A percentile compares a stretch with the other conserved stretches of the same genome.
Conservation (phyloP, 2,329 filamentous ascomycete genomes). For the Parastagonospora nodorum region DNA sequence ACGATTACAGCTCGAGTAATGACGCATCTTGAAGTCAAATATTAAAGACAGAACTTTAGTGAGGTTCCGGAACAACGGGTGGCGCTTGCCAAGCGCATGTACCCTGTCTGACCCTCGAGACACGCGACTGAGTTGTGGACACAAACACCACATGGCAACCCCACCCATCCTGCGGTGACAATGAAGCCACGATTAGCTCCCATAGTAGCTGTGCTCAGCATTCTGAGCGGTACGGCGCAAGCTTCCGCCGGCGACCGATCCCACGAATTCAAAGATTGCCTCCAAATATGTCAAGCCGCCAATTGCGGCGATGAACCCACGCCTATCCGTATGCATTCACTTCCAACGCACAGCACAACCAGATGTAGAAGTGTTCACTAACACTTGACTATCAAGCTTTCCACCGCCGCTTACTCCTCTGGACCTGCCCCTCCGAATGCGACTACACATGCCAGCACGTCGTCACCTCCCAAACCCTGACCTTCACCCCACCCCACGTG, state of each 20-base stretch:
- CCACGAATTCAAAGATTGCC: slow-evolving; percentile 85
- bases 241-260: slow-evolving; percentile 70
- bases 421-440: slow-evolving; percentile 92
- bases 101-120: neutral
- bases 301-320: slow-evolving; percentile 73
- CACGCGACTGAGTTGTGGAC: slow-evolving; percentile 11
- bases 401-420: slow-evolving; percentile 83
- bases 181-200: slow-evolving; percentile 33
- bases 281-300: slow-evolving; percentile 79
- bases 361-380: neutral
- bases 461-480: slow-evolving; percentile 73
- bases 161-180: slow-evolving; percentile 4
- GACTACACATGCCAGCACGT: slow-evolving; percentile 98
- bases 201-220: slow-evolving; percentile 9
- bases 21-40: no score
- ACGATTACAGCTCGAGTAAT: no score
- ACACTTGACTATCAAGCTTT: slow-evolving; percentile 62
- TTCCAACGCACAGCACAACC: neutral
- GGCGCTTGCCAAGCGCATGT: slow-evolving; percentile 2
- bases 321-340: slow-evolving; percentile 68
- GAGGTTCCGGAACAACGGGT: neutral
- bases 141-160: slow-evolving; percentile 22
- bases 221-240: neutral
- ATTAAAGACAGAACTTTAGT: no score
- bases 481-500: slow-evolving; percentile 68